Evolutionary conservation across 345 rosid species (phyloP).

Genomic region (Populus davidiana): DNA sequence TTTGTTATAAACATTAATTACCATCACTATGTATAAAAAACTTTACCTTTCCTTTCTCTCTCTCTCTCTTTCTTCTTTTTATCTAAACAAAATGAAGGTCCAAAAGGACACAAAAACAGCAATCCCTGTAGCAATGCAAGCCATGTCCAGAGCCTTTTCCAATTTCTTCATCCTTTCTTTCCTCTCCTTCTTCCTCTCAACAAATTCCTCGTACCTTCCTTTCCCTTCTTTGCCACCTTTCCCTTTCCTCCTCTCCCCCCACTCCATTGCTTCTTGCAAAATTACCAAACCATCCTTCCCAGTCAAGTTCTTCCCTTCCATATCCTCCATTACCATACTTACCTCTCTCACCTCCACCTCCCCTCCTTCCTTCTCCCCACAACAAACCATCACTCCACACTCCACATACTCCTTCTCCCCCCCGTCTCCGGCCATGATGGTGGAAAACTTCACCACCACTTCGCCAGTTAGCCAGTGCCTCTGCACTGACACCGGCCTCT

Average conservation of each 20-base stretch:
- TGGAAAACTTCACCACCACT: slow-evolving; percentile 47
- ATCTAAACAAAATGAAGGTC: slow-evolving; percentile 47
- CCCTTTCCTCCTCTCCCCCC: slow-evolving; percentile 34
- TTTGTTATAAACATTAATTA: not conserved
- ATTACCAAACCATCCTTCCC: slow-evolving; percentile 71
- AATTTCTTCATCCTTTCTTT: slow-evolving; percentile 29
- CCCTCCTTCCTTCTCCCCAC: slow-evolving; percentile 54
- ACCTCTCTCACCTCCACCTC: slow-evolving; percentile 66
- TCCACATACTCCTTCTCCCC: slow-evolving; percentile 36
- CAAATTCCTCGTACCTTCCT: slow-evolving; percentile 38
- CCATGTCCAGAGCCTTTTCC: slow-evolving; percentile 31
- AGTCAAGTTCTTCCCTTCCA: slow-evolving; percentile 64
- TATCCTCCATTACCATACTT: slow-evolving; percentile 67
- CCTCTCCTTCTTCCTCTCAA: slow-evolving; percentile 40
- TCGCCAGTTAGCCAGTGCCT: slow-evolving; percentile 73
- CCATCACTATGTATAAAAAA: not conserved
- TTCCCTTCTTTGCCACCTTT: slow-evolving; percentile 27
- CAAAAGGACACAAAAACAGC: slow-evolving; percentile 48
- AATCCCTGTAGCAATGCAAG: slow-evolving; percentile 34
- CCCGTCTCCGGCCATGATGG: slow-evolving; percentile 30
- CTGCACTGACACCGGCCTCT: slow-evolving; percentile 51
- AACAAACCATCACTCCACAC: slow-evolving; percentile 42
- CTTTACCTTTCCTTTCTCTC: not conserved
- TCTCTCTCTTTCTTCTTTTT: not conserved
- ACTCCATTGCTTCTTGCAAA: slow-evolving; percentile 41